Evolutionary conservation across 2,329 filamentous ascomycete species (phyloP).

Genomic region (Zymoseptoria crescenta): DNA sequence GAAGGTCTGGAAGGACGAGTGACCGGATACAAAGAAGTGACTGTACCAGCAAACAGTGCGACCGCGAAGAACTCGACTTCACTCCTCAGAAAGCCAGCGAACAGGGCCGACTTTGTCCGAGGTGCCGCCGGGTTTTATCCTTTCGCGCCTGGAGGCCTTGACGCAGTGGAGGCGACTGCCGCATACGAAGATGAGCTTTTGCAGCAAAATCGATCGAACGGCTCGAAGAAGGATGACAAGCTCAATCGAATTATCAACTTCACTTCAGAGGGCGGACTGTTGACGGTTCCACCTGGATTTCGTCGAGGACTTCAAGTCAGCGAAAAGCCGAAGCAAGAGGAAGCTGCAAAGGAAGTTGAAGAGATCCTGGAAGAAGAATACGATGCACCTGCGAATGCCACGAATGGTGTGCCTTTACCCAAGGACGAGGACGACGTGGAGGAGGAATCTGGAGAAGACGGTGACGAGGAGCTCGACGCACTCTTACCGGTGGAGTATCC

Average conservation of each 20-base stretch:
- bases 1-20: slow-evolving; percentile 89
- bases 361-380: slow-evolving; percentile 48
- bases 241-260: slow-evolving; percentile 85
- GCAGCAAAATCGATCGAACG: slow-evolving; percentile 36
- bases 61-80: slow-evolving; percentile 96
- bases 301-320: slow-evolving; percentile 67
- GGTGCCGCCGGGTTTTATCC: slow-evolving; percentile 91
- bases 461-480: slow-evolving; percentile 65
- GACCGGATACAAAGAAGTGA: slow-evolving; percentile 89
- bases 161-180: slow-evolving; percentile 76
- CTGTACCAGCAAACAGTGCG: slow-evolving; percentile 77
- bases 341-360: slow-evolving; percentile 53
- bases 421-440: slow-evolving; percentile 37
- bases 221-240: slow-evolving; percentile 37
- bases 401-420: slow-evolving; percentile 27
- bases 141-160: slow-evolving; percentile 83
- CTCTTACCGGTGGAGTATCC: slow-evolving; percentile 89
- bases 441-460: slow-evolving; percentile 34
- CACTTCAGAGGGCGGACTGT: slow-evolving; percentile 64
- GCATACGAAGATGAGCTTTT: slow-evolving; percentile 71
- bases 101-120: slow-evolving; percentile 80
- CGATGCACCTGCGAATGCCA: slow-evolving; percentile 35
- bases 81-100: slow-evolving; percentile 74
- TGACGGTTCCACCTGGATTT: slow-evolving; percentile 78
- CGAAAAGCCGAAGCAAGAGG: slow-evolving; percentile 48